Conservation (phyloP, 345 rosid species). For the Reutealis trisperma region DNA sequence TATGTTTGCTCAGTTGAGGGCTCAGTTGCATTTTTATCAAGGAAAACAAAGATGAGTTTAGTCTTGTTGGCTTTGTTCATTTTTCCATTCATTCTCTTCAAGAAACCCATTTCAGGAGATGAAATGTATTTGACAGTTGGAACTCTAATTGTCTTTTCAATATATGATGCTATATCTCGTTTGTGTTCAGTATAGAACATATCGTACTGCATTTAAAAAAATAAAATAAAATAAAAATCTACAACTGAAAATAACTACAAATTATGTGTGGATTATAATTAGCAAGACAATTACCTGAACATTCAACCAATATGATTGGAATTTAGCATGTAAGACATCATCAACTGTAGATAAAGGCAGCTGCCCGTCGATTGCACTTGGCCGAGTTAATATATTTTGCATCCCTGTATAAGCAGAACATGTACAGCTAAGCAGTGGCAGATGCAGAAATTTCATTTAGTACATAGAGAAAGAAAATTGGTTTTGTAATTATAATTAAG, state of each 20-base stretch:
- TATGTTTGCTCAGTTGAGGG: slow-evolving; percentile 83
- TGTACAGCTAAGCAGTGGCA: too few relatives aligned
- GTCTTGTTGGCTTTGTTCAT: slow-evolving; percentile 50
- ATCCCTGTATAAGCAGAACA: slow-evolving; percentile 50
- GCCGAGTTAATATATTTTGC: slow-evolving; percentile 55
- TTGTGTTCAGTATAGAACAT: slow-evolving; percentile 65
- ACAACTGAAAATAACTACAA: too few relatives aligned
- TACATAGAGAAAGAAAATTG: background rate
- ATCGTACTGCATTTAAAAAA: slow-evolving; percentile 61
- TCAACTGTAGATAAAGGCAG: slow-evolving; percentile 47
- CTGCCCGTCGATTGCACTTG: slow-evolving; percentile 50
- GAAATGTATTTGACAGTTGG: slow-evolving; percentile 42
- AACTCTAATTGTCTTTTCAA: slow-evolving; percentile 34
- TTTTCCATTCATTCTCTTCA: slow-evolving; percentile 52
- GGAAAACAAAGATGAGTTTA: slow-evolving; percentile 66
- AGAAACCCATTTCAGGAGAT: slow-evolving; percentile 78
- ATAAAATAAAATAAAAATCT: too few relatives aligned
- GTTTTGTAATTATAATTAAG: too few relatives aligned
- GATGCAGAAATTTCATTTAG: too few relatives aligned
- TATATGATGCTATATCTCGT: slow-evolving; percentile 39
- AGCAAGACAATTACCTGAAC: slow-evolving; percentile 69
- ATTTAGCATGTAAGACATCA: slow-evolving; percentile 32
- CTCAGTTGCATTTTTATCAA: slow-evolving; percentile 47
- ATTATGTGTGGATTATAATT: background rate
- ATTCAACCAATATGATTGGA: slow-evolving; percentile 65